Conservation (phyloP, 768 basidiomycete genomes). For the Lactarius trivialis region DNA sequence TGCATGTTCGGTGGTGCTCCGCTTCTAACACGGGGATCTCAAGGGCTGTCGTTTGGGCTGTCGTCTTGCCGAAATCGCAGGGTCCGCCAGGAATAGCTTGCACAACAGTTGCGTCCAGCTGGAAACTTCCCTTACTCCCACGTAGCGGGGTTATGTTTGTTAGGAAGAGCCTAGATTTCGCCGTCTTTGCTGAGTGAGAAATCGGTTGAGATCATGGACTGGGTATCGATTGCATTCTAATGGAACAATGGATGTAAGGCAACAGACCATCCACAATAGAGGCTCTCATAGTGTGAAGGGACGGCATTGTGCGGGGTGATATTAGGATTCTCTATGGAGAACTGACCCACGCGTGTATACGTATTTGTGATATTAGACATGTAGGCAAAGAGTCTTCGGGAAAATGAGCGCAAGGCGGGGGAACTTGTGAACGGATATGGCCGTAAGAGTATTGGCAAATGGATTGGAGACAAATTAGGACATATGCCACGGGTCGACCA, state of each 20-base stretch:
- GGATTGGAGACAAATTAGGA: conserved; percentile 19
- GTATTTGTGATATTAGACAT: conserved; percentile 36
- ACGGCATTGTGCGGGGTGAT: conserved; percentile 18
- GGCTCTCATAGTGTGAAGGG: conserved; percentile 9
- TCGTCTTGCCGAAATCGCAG: background rate
- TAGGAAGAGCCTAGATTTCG: background rate
- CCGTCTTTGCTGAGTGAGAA: background rate
- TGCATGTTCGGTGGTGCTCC: background rate
- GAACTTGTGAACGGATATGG: conserved; percentile 45
- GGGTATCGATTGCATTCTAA: conserved; percentile 12
- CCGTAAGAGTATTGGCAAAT: conserved; percentile 27
- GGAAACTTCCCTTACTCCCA: background rate
- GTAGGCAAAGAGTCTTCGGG: conserved; percentile 33
- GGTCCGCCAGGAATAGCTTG: background rate
- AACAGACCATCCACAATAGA: background rate
- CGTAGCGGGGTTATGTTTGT: background rate
- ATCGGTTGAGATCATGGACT: background rate
- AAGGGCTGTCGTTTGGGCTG: background rate
- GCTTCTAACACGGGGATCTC: background rate
- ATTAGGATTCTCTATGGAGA: background rate
- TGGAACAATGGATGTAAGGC: conserved; percentile 20
- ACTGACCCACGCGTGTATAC: background rate
- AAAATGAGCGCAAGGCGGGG: conserved; percentile 41
- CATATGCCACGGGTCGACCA: conserved; percentile 23
- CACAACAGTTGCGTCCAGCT: background rate